These are phyloP conservation scores for Chionographis japonica DNA, from an alignment of 106 monocot species.

Conservation along the genomic window DNA sequence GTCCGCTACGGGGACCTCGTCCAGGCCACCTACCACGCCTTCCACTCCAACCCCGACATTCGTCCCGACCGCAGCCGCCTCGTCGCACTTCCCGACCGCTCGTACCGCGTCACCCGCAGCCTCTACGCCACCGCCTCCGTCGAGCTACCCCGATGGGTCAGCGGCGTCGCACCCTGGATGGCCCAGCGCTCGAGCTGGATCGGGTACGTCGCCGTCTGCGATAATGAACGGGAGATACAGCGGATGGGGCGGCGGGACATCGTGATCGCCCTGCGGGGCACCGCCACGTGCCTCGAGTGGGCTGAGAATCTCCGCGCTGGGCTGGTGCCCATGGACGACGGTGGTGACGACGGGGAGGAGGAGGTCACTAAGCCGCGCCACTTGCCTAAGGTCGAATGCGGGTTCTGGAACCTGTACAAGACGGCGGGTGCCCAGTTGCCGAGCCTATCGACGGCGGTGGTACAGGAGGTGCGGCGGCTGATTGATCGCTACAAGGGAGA, in stretches of 20 bases:
- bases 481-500: conserved; percentile 39
- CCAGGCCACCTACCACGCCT: conserved; percentile 27
- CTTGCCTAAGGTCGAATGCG: conserved; percentile 28
- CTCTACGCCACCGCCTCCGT: conserved; percentile 38
- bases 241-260: conserved; percentile 57
- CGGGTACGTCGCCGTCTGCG: conserved; percentile 64
- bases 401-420: conserved; percentile 42
- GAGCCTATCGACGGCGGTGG: conserved; percentile 28
- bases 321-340: conserved; percentile 22
- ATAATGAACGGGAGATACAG: conserved; percentile 30
- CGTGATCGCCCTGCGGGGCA: conserved; percentile 50
- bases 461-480: conserved; percentile 34
- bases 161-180: conserved; percentile 16
- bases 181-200: conserved; percentile 43
- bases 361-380: no score
- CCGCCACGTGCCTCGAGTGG: conserved; percentile 56
- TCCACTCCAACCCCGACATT: conserved; percentile 17
- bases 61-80: conserved; percentile 6
- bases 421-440: not conserved
- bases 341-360: not conserved
- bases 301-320: conserved; percentile 45
- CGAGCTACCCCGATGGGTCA: conserved; percentile 16
- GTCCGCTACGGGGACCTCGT: conserved; percentile 31
- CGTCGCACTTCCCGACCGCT: conserved; percentile 29
- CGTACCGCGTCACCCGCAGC: conserved; percentile 24